phyloP scores from a whole-genome alignment of 2,329 filamentous ascomycete species.

The Talaromyces sp. region DNA sequence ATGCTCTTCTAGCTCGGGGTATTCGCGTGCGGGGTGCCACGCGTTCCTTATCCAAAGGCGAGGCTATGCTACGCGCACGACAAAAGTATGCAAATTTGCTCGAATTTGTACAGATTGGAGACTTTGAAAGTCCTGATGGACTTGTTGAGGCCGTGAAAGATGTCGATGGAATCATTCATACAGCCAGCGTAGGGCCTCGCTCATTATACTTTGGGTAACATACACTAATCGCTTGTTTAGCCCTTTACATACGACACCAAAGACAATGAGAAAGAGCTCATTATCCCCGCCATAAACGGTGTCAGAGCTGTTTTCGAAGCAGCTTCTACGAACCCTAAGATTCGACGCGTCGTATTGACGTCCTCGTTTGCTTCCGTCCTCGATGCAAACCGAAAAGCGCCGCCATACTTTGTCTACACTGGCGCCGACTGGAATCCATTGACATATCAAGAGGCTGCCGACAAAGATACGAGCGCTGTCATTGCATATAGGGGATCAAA shows the following conservation, averaged over 20 bases:
- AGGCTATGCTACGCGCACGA: slow-evolving; percentile 18
- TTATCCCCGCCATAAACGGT: slow-evolving; percentile 14
- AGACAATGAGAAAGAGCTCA: slow-evolving; percentile 17
- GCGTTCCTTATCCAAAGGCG: slow-evolving; percentile 17
- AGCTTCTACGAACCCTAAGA: slow-evolving; percentile 39
- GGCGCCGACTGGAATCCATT: slow-evolving; percentile 32
- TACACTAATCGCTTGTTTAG: background rate
- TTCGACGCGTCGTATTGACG: slow-evolving; percentile 14
- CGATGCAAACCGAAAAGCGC: slow-evolving; percentile 13
- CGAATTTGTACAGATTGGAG: slow-evolving; percentile 15
- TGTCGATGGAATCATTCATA: slow-evolving; percentile 15
- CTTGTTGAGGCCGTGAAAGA: slow-evolving; percentile 13
- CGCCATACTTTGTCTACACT: slow-evolving; percentile 25
- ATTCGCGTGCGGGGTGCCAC: slow-evolving; percentile 19
- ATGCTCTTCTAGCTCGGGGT: slow-evolving; percentile 20
- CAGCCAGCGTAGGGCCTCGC: slow-evolving; percentile 12
- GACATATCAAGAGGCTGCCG: slow-evolving; percentile 29
- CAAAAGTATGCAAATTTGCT: slow-evolving; percentile 8
- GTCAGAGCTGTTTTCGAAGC: slow-evolving; percentile 30
- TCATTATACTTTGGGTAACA: background rate
- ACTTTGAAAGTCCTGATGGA: slow-evolving; percentile 9
- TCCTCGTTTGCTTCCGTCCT: slow-evolving; percentile 16
- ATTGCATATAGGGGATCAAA: slow-evolving; percentile 34
- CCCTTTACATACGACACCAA: slow-evolving; percentile 12
- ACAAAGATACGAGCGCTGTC: slow-evolving; percentile 23